Evolutionary conservation across 768 basidiomycete genomes (phyloP).

Genomic region (Russula brevipes): DNA sequence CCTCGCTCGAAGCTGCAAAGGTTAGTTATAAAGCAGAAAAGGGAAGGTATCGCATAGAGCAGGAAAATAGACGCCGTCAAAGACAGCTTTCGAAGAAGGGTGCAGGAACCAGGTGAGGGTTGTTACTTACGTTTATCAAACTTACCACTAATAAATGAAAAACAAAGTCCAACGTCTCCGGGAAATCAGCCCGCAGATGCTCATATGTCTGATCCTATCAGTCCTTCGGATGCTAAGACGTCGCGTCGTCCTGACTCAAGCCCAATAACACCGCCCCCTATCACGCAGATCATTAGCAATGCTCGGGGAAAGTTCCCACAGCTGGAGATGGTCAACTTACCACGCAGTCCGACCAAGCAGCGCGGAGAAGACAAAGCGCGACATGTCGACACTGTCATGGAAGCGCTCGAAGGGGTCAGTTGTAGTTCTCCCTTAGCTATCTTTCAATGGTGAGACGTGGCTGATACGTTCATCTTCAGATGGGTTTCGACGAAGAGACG

Average conservation of each 20-base stretch:
- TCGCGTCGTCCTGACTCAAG: background rate
- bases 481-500: conserved; percentile 60
- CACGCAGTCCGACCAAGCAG: conserved; percentile 36
- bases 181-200: background rate
- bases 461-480: conserved; percentile 37
- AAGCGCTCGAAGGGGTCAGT: conserved; percentile 55
- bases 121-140: background rate
- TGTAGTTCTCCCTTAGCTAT: background rate
- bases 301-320: conserved; percentile 56
- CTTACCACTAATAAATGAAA: background rate
- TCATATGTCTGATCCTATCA: background rate
- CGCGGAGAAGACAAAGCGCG: conserved; percentile 28
- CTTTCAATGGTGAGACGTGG: background rate
- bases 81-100: conserved; percentile 1
- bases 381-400: conserved; percentile 17
- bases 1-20: conserved; percentile 58
- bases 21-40: conserved; percentile 63
- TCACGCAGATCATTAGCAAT: conserved; percentile 51
- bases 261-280: background rate
- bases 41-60: conserved; percentile 58
- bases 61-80: conserved; percentile 38
- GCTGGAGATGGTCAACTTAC: conserved; percentile 58
- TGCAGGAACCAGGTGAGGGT: conserved; percentile 10
- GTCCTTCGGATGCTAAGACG: background rate
- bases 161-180: conserved; percentile 13